phyloP scores from a whole-genome alignment of 495 filamentous ascomycete genomes.

The Thozetella sp. region DNA sequence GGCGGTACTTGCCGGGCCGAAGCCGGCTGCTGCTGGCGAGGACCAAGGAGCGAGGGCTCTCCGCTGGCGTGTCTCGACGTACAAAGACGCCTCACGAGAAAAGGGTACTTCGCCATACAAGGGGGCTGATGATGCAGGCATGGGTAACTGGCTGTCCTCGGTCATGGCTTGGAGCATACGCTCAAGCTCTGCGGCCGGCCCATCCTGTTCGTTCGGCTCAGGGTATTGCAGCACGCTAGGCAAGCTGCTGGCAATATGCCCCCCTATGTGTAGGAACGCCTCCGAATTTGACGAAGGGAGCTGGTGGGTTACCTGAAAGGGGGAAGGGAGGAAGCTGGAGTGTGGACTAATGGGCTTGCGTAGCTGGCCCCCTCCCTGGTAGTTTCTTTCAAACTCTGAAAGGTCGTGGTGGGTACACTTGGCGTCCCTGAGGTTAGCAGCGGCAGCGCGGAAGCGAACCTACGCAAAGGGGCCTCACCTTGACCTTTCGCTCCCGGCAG shows the following conservation, averaged over 20 bases:
- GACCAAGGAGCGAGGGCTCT: background rate
- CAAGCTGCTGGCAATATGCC: background rate
- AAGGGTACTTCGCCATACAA: too few species aligned
- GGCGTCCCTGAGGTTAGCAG: background rate
- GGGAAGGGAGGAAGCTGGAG: background rate
- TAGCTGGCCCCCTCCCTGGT: background rate
- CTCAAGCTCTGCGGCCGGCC: background rate
- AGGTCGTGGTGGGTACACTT: background rate
- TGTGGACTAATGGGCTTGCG: background rate
- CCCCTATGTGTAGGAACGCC: background rate
- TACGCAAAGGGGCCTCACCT: slow-evolving; percentile 16
- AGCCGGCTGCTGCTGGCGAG: background rate
- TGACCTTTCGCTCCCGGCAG: slow-evolving; percentile 21
- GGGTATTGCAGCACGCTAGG: background rate
- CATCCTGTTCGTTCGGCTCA: background rate
- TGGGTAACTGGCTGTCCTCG: background rate
- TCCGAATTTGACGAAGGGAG: background rate
- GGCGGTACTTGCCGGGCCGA: background rate
- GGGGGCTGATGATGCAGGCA: background rate
- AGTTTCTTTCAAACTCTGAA: background rate
- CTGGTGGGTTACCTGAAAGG: background rate
- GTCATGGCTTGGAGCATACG: background rate
- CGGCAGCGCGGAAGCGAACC: background rate
- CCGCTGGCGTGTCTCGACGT: background rate
- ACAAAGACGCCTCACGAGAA: too few species aligned